Percentiles rank a stretch among this genome's conserved stretches.
Conservation (phyloP, 139 green algal species). For the Tetraselmis chui region DNA sequence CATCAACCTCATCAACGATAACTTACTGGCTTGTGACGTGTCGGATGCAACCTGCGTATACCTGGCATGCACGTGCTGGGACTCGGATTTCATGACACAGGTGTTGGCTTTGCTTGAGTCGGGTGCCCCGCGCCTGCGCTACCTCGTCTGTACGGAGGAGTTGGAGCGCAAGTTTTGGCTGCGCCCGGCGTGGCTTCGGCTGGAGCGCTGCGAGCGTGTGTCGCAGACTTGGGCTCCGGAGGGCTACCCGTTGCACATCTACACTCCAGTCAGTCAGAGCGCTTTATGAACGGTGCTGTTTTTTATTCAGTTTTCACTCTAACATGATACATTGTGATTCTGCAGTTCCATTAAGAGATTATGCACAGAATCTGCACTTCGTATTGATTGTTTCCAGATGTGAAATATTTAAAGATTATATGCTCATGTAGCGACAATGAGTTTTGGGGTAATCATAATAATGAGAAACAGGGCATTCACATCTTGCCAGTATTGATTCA, state of each 20-base stretch:
- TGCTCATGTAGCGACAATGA: too few species aligned
- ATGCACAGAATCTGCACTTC: too few species aligned
- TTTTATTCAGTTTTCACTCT: too few species aligned
- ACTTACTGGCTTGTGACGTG: not conserved
- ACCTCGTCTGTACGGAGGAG: not conserved
- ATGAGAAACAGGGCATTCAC: too few species aligned
- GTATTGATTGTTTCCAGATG: too few species aligned
- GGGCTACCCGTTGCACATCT: not conserved
- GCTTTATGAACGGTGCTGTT: too few species aligned
- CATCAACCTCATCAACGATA: not conserved
- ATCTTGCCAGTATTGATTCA: too few species aligned
- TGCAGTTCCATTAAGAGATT: too few species aligned
- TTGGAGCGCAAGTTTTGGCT: not conserved
- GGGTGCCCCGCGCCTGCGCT: not conserved
- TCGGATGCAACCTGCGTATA: not conserved
- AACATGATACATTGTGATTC: too few species aligned
- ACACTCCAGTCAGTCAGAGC: too few species aligned
- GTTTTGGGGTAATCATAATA: too few species aligned
- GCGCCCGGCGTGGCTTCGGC: not conserved
- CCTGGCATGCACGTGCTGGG: conserved; percentile 2
- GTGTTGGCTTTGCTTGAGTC: not conserved
- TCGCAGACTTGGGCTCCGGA: not conserved
- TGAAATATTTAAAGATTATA: too few species aligned
- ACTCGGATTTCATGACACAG: conserved; percentile 2
- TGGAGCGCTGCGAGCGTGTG: not conserved